A percentile compares a stretch with the other conserved stretches of the same genome.
Evolutionary conservation across 1,139 yeast species (phyloP).

Genomic region (Petasospora fabianii): DNA sequence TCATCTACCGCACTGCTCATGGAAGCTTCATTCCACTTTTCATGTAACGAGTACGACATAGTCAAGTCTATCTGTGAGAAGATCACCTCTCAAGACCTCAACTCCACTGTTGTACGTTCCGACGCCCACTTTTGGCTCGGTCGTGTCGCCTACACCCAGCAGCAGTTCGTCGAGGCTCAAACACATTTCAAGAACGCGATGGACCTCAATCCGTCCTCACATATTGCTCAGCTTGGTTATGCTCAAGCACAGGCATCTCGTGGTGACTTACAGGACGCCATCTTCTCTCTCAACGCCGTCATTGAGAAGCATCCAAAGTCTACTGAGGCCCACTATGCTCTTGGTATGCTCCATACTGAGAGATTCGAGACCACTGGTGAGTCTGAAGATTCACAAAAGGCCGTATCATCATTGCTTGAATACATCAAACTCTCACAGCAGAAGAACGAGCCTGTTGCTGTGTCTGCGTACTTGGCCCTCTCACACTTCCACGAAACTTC

Average conservation of each 20-base stretch:
- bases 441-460: slow-evolving; percentile 58
- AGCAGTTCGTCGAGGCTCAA: slow-evolving; percentile 66
- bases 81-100: slow-evolving; percentile 40
- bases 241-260: slow-evolving; percentile 83
- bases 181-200: slow-evolving; percentile 69
- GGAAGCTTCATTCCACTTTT: slow-evolving; percentile 53
- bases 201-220: slow-evolving; percentile 55
- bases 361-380: slow-evolving; percentile 11
- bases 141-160: slow-evolving; percentile 59
- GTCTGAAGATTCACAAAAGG: slow-evolving; percentile 37
- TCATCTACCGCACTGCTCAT: slow-evolving; percentile 43
- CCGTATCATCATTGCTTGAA: slow-evolving; percentile 66
- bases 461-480: slow-evolving; percentile 66
- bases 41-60: slow-evolving; percentile 53
- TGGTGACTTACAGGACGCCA: slow-evolving; percentile 77
- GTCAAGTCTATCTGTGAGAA: slow-evolving; percentile 57
- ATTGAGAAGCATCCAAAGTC: slow-evolving; percentile 65
- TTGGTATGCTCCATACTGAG: slow-evolving; percentile 66
- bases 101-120: slow-evolving; percentile 49
- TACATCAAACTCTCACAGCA: slow-evolving; percentile 62
- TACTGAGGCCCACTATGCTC: slow-evolving; percentile 69
- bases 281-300: slow-evolving; percentile 75
- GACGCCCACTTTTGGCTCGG: slow-evolving; percentile 88
- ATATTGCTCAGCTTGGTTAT: slow-evolving; percentile 73
- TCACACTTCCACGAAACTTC: slow-evolving; percentile 64